These are phyloP conservation scores for Podaxis sp. DNA, from an alignment of 768 basidiomycete species.

Conservation along the genomic window DNA sequence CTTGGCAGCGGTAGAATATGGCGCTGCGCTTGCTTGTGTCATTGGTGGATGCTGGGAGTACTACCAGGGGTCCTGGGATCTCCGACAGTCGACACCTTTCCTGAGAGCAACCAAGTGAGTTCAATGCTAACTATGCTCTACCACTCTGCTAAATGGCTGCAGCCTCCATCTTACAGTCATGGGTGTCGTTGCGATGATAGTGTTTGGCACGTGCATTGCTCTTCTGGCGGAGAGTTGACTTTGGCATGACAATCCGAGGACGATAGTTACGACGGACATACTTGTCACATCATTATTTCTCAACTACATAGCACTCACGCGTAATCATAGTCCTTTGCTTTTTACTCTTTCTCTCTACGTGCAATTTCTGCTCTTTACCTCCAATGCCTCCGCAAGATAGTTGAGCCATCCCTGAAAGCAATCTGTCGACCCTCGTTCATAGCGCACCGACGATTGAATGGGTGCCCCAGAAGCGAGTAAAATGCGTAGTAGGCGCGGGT, in stretches of 20 bases:
- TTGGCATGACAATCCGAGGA: background rate
- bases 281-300: no score
- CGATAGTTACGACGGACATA: background rate
- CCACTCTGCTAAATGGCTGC: conserved; percentile 1
- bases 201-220: conserved; percentile 49
- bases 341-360: background rate
- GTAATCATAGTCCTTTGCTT: background rate
- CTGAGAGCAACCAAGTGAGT: conserved; percentile 52
- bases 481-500: background rate
- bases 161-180: conserved; percentile 54
- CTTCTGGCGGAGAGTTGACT: conserved; percentile 35
- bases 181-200: conserved; percentile 39
- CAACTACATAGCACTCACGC: background rate
- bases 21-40: conserved; percentile 49
- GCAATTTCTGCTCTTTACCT: background rate
- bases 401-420: background rate
- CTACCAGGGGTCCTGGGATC: conserved; percentile 49
- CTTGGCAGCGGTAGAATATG: conserved; percentile 48
- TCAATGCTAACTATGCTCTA: background rate
- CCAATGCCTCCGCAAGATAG: no score
- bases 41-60: conserved; percentile 66
- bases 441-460: background rate
- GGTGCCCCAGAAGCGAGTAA: background rate
- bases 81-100: conserved; percentile 57
- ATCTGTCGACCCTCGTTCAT: background rate